phyloP scores from a whole-genome alignment of 805 yeast species.

The Wickerhamiella galacta region DNA sequence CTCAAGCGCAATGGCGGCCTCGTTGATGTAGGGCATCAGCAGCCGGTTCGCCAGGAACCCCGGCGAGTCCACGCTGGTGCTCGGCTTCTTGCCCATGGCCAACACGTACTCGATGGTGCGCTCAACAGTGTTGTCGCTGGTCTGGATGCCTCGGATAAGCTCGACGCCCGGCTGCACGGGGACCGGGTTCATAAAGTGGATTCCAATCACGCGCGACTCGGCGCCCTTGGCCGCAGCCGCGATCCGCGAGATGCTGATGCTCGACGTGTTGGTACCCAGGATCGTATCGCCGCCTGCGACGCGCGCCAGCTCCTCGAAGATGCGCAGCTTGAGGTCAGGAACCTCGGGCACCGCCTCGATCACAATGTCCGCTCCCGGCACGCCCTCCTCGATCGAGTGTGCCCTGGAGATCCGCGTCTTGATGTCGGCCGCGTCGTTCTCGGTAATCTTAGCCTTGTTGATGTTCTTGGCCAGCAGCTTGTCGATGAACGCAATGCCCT shows the following conservation, averaged over 20 bases:
- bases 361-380: constrained; percentile 22
- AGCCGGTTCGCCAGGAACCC: constrained; percentile 30
- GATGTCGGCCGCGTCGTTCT: constrained; percentile 19
- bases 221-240: constrained; percentile 29
- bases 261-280: constrained; percentile 28
- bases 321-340: constrained; percentile 20
- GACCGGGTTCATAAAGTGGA: constrained; percentile 31
- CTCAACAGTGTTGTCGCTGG: constrained; percentile 22
- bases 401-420: constrained; percentile 16
- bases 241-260: constrained; percentile 27
- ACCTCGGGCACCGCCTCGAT: constrained; percentile 31
- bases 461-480: constrained; percentile 25
- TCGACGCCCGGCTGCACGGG: constrained; percentile 31
- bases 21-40: constrained; percentile 29
- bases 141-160: constrained; percentile 27
- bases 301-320: constrained; percentile 23
- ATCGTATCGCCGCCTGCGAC: constrained; percentile 18
- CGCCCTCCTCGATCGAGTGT: constrained; percentile 14
- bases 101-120: constrained; percentile 20
- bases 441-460: constrained; percentile 21
- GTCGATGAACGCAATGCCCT: constrained; percentile 23
- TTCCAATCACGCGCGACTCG: constrained; percentile 26
- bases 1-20: constrained; percentile 26
- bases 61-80: constrained; percentile 25
- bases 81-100: constrained; percentile 24